A percentile compares a stretch with the other conserved stretches of the same genome.
Evolutionary conservation across 352 stramenopile species (phyloP).

Genomic region (Phytophthora pluvialis): DNA sequence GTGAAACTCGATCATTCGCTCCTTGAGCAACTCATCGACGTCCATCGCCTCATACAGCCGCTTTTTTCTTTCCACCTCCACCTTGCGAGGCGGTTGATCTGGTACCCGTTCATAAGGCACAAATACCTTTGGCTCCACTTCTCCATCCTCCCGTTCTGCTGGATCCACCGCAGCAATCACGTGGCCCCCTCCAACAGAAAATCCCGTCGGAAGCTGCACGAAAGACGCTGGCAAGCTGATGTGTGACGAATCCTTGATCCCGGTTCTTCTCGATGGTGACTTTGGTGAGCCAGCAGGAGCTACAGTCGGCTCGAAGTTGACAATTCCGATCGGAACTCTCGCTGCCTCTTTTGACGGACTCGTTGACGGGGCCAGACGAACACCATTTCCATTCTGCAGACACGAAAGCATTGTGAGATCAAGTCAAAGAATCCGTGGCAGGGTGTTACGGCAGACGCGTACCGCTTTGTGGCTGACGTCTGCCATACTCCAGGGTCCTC

Average conservation of each 20-base stretch:
- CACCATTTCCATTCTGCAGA: constrained; percentile 24
- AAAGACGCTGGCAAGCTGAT: constrained; percentile 49
- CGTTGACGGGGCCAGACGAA: constrained; percentile 59
- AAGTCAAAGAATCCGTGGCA: not conserved
- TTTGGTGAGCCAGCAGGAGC: constrained; percentile 18
- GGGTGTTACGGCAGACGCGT: constrained; percentile 3
- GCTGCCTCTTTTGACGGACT: constrained; percentile 55
- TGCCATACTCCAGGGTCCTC: not conserved
- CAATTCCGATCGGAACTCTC: constrained; percentile 42
- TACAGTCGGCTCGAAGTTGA: constrained; percentile 68
- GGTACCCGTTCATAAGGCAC: constrained; percentile 65
- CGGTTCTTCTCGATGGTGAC: constrained; percentile 38
- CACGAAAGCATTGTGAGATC: not conserved
- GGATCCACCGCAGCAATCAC: constrained; percentile 49
- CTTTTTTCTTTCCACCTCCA: constrained; percentile 78
- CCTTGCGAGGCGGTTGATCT: constrained; percentile 62
- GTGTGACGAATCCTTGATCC: constrained; percentile 48
- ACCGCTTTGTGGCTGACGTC: constrained; percentile 18
- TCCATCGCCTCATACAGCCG: constrained; percentile 58
- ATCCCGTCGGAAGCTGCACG: constrained; percentile 43
- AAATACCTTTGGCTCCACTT: constrained; percentile 80
- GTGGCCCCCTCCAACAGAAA: constrained; percentile 57
- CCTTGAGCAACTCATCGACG: constrained; percentile 51
- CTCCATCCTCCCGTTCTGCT: constrained; percentile 51
- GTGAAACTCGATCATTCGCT: constrained; percentile 52